Base-by-base conservation (phyloP, 2,329 filamentous ascomycete genomes). In the Diplodia scrobiculata region DNA sequence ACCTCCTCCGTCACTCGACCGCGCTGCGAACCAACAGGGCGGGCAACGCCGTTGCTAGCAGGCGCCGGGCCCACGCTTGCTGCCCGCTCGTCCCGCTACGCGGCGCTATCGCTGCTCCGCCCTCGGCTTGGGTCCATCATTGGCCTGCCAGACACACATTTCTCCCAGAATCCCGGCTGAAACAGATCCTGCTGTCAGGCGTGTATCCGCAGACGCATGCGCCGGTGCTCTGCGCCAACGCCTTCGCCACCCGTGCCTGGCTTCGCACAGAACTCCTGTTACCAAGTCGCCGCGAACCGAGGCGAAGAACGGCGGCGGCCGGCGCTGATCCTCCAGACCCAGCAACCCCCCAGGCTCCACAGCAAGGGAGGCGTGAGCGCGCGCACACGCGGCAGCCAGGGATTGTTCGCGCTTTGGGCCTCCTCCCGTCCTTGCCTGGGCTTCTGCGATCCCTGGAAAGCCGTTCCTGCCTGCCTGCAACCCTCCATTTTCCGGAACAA, bases 321-420 rank as follows among this genome's bases (percentile, higher is more conserved):
- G 29, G 45, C 29, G 29, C 45, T 11, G 14, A 62, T 62, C 45
- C 58, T 62, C 29, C 58, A 47, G 27, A 14, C 45, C 58, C 58
- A 38, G 29, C 25, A 25, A 25, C 25, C 25, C 10, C 32, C 1
- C 32, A 17, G 29, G 7, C 41, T 10, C 27, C n/a, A 25, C 41
- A 50, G 45, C 29, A 50, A 62, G 58, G 45, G 29, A 36, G n/a
- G 7, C 1, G 32, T 10, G 32, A 7, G 10, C 34, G 10, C 48
- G 5, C 21, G 3, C 58, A 25, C 45, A 14, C 58, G 29, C 58
- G 21, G 29, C 58, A 29, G 29, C 27, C 52, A 54, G 52, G 25
- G 27, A n/a, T 29, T 4, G 1, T n/a, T 19, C 27, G 5, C n/a
- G 36, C 41, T 14, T 29, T 19, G 45, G 11, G 27, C 17, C 11